These are phyloP conservation scores for Fraxinus dipetala DNA, from an alignment of 305 asterid genomes.

Conservation along the genomic window DNA sequence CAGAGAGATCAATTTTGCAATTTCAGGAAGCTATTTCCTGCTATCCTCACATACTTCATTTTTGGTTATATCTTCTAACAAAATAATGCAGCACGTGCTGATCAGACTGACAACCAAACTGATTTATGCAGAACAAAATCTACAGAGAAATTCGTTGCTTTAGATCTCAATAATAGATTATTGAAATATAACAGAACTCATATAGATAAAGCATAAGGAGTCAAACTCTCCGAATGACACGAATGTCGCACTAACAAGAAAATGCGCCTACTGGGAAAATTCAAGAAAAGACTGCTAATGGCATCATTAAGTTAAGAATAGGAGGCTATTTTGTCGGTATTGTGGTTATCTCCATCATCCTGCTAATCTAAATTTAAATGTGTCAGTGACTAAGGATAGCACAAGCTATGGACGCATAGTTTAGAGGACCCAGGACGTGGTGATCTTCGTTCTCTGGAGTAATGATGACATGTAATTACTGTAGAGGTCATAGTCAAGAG, in stretches of 20 bases:
- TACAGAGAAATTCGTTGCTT: not conserved
- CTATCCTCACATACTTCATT: not conserved
- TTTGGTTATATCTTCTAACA: not conserved
- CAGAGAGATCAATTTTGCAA: not conserved
- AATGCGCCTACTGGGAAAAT: conserved; percentile 17
- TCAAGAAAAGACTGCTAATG: conserved; percentile 27
- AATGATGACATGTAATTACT: not conserved
- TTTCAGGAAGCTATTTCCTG: conserved; percentile 8
- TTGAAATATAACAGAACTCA: not conserved
- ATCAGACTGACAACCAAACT: not conserved
- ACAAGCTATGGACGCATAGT: not conserved
- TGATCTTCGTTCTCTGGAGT: not conserved
- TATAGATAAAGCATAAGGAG: conserved; percentile 15
- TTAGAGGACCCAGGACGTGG: conserved; percentile 6
- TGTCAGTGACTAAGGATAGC: conserved; percentile 1
- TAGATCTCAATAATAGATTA: not conserved
- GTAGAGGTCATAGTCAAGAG: not conserved
- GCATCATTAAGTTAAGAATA: conserved; percentile 32
- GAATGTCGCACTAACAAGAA: conserved; percentile 27
- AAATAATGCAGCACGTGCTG: not conserved
- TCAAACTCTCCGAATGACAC: conserved; percentile 30
- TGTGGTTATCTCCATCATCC: conserved; percentile 13
- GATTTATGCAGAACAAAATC: not conserved
- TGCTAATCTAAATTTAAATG: conserved; percentile 3
- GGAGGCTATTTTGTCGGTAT: conserved; percentile 10